Evolutionary conservation across 2,329 filamentous ascomycete genomes (phyloP).

Genomic region (Magnaporthiopsis incrustans): DNA sequence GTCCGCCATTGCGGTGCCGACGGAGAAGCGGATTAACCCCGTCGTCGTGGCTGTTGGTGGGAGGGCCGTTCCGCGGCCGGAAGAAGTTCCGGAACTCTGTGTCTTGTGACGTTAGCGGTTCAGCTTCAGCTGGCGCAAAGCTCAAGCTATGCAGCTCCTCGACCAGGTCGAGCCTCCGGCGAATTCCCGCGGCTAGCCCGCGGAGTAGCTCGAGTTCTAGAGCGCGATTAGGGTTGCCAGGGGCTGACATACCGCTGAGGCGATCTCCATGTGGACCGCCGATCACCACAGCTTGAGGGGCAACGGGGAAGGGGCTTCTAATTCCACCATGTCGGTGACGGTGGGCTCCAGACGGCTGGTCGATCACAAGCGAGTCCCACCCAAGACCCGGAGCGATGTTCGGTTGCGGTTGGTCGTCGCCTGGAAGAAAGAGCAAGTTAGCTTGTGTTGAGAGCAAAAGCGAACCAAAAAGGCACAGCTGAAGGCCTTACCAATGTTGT

Average conservation of each 20-base stretch:
- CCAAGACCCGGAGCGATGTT: conserved; percentile 40
- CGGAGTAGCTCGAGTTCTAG: neutral
- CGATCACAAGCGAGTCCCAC: conserved; percentile 49
- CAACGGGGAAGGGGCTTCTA: conserved; percentile 53
- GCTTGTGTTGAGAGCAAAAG: conserved; percentile 1
- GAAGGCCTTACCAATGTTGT: conserved; percentile 46
- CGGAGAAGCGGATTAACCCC: conserved; percentile 82
- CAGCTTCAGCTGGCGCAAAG: neutral
- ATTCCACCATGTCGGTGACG: conserved; percentile 45
- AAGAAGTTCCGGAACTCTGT: conserved; percentile 41
- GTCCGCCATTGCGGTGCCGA: conserved; percentile 38
- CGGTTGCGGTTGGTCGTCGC: conserved; percentile 35
- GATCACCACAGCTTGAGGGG: conserved; percentile 36
- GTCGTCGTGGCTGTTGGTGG: conserved; percentile 60
- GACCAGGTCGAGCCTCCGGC: too few relatives aligned
- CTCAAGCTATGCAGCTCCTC: neutral
- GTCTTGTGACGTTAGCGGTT: neutral
- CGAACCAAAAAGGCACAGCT: neutral
- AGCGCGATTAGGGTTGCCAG: neutral
- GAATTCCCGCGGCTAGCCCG: too few relatives aligned
- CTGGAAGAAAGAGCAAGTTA: conserved; percentile 11
- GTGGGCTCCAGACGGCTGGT: conserved; percentile 41
- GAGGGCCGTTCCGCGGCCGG: conserved; percentile 44
- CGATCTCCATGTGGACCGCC: conserved; percentile 45
- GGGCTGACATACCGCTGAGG: conserved; percentile 35